Conservation (phyloP, 2,329 filamentous ascomycete species). For the Fusarium duplospermum region DNA sequence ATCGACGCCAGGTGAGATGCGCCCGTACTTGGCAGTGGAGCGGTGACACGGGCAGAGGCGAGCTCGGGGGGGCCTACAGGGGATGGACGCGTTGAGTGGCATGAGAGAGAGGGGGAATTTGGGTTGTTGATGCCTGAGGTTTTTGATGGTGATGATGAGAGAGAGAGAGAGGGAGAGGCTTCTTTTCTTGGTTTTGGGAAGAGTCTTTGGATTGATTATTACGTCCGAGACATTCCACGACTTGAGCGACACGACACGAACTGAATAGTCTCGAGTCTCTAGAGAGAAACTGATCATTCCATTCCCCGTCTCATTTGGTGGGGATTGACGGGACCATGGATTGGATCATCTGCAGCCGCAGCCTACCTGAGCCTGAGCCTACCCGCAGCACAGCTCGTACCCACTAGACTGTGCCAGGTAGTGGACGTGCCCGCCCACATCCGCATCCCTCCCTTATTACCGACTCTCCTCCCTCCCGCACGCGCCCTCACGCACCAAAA, state of each 20-base stretch:
- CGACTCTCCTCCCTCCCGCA: slow-evolving; percentile 31
- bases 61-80: not conserved
- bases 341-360: not conserved
- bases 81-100: slow-evolving; percentile 13
- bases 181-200: not conserved
- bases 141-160: not conserved
- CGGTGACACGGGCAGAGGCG: slow-evolving; percentile 23
- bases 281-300: not conserved
- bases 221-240: not conserved
- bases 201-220: not conserved
- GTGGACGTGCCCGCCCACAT: not conserved
- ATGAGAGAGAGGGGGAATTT: slow-evolving; percentile 13
- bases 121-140: slow-evolving; percentile 22
- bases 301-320: not conserved
- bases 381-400: slow-evolving; percentile 2
- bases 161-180: not conserved
- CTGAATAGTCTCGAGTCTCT: not conserved
- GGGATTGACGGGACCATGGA: not conserved
- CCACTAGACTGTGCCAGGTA: not conserved
- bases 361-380: not conserved
- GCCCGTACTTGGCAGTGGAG: slow-evolving; percentile 5
- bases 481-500: slow-evolving; percentile 37
- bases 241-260: not conserved
- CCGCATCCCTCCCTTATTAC: slow-evolving; percentile 36
- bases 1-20: not conserved